Percentiles rank a stretch among this genome's conserved stretches.
Conservation (phyloP, 768 basidiomycete species). For the Russula ochroleuca region DNA sequence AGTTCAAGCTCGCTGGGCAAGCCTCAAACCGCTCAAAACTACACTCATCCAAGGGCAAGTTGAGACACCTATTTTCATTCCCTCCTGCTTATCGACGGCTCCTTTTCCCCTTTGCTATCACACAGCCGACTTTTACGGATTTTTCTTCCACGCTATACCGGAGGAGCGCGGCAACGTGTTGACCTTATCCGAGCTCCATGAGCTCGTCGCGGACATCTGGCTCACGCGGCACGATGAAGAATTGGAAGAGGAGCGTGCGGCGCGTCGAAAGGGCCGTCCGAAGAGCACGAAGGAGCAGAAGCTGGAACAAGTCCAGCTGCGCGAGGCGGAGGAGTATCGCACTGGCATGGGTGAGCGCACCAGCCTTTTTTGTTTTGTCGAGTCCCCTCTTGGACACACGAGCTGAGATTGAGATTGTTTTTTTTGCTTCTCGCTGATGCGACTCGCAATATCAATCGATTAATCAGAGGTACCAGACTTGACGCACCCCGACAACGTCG, state of each 20-base stretch:
- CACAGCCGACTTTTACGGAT: slow-evolving; percentile 65
- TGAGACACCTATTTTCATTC: background rate
- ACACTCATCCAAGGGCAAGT: slow-evolving; percentile 50
- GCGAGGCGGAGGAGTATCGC: slow-evolving; percentile 68
- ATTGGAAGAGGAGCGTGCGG: slow-evolving; percentile 53
- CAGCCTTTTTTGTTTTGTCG: background rate
- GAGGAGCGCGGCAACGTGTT: slow-evolving; percentile 44
- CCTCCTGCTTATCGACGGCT: background rate
- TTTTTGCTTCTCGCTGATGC: slow-evolving; percentile 7
- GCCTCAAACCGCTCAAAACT: slow-evolving; percentile 55
- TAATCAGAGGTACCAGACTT: slow-evolving; percentile 71
- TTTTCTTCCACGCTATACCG: slow-evolving; percentile 72
- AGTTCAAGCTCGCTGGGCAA: slow-evolving; percentile 57
- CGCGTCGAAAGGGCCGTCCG: slow-evolving; percentile 68
- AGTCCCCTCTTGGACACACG: background rate
- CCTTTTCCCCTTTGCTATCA: background rate
- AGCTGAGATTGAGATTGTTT: background rate
- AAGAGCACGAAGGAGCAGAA: slow-evolving; percentile 64
- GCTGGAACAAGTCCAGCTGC: slow-evolving; percentile 64
- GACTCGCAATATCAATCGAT: background rate
- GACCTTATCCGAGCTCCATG: slow-evolving; percentile 61
- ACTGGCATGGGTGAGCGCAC: slow-evolving; percentile 67
- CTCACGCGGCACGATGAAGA: slow-evolving; percentile 65
- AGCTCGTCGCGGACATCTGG: slow-evolving; percentile 63
- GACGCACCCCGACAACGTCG: slow-evolving; percentile 64